Percentiles rank a stretch among this genome's conserved stretches.
These are phyloP conservation scores for Pseudocercospora musae DNA, from an alignment of 2,329 filamentous ascomycete genomes.

Conservation along the genomic window DNA sequence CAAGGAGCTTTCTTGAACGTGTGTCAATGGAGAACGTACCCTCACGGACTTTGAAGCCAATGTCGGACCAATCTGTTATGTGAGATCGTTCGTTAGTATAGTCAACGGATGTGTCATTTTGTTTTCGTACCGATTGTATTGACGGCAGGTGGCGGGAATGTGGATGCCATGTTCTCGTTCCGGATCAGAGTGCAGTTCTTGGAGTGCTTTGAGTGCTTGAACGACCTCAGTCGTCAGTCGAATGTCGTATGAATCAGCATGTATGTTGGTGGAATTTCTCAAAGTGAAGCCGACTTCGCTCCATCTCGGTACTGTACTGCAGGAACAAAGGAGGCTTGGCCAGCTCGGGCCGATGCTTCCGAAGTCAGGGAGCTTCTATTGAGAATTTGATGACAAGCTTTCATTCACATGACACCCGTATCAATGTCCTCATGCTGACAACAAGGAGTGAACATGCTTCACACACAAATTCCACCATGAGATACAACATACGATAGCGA, in stretches of 20 bases:
- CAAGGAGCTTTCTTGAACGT: background rate
- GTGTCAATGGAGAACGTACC: constrained; percentile 50
- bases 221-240: no score
- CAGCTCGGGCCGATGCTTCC: background rate
- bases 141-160: constrained; percentile 73
- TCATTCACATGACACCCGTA: background rate
- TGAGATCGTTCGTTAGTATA: constrained; percentile 10
- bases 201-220: background rate
- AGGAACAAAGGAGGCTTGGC: background rate
- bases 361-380: background rate
- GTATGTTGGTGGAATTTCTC: background rate
- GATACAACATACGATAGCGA: background rate
- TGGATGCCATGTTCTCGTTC: constrained; percentile 28
- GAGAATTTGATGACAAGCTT: background rate
- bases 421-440: background rate
- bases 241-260: background rate
- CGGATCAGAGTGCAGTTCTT: background rate
- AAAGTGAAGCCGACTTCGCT: constrained; percentile 1
- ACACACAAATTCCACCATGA: background rate
- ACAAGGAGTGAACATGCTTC: background rate
- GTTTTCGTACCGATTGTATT: constrained; percentile 62
- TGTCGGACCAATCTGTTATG: constrained; percentile 74
- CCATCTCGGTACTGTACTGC: background rate
- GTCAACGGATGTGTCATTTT: background rate
- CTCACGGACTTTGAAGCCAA: constrained; percentile 90